Evolutionary conservation across 1,284 basidiomycete species (phyloP), one percentile per base, ranked within the genome.

Genomic region (Anthracocystis setariae): DNA sequence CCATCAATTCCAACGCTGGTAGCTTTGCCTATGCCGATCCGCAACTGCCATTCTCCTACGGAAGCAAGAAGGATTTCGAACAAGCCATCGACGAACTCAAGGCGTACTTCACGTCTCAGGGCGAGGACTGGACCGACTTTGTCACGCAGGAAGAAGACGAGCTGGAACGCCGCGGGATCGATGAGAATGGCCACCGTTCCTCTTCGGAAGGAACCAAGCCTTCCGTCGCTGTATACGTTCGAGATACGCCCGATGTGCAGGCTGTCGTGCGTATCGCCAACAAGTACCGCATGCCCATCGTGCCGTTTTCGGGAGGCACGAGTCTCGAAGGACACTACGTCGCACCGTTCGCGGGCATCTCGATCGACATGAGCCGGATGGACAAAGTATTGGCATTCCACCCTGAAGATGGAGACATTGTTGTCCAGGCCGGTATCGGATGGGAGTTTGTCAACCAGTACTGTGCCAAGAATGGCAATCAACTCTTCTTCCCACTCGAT

Each of bases 391-490:
- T 78, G 5, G 67, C 71, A 8, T 53, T 77, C 37, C 66, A 72
- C 48, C 69, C 66, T 3, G 69, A 69, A 27, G 80, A 79, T 37
- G 69, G 67, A 8, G 76, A 80, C 33, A 64, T 80, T 13, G 72
- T 75, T 10, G 81, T 83, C 0, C 83, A 84, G 60, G 87, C 92
- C n/a, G 94, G 92, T 7, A 86, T 89, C 17, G 87, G 89, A 37
- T 96, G 93, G 91, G 89, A 93, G 85, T 90, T 91, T 21, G 87
- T 97, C 42, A 97, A 97, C 76, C 88, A 88, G 20, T 86, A 86
- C 5, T 85, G 95, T 18, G 87, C 86, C 71, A 86, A 89, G 50
- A 86, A 89, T 82, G 90, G 88, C 7, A 88, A 91, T 47, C 89
- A 90, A 0, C 83, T 96, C 13, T 96, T 96, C 86, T 95, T 94